Evolutionary conservation across 495 filamentous ascomycete species (phyloP).

Genomic region (Xylaria cubensis): DNA sequence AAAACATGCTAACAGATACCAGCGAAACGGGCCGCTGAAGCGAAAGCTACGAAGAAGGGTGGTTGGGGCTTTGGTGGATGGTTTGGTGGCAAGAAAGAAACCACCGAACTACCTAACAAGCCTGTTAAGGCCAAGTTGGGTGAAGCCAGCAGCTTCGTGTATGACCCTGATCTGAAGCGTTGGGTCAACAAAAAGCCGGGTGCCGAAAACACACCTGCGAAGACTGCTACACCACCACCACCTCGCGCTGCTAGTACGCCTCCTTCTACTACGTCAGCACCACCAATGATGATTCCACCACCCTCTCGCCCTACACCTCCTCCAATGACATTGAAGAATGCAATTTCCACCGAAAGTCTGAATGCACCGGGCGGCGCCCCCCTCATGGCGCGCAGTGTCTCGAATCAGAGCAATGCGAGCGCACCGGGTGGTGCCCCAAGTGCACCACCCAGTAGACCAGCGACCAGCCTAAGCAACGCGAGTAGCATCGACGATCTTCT

Average conservation of each 20-base stretch:
- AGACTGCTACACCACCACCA: slow-evolving; percentile 57
- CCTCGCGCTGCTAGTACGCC: slow-evolving; percentile 51
- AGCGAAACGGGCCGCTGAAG: slow-evolving; percentile 43
- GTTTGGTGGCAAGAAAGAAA: slow-evolving; percentile 80
- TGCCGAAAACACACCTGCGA: slow-evolving; percentile 53
- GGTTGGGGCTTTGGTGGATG: slow-evolving; percentile 85
- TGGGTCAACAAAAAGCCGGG: slow-evolving; percentile 97
- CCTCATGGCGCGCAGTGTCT: slow-evolving; percentile 52
- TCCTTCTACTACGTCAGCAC: slow-evolving; percentile 37
- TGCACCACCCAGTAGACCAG: slow-evolving; percentile 59
- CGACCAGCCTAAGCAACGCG: slow-evolving; percentile 75
- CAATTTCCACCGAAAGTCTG: slow-evolving; percentile 37
- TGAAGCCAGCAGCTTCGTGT: slow-evolving; percentile 91
- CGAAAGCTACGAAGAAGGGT: slow-evolving; percentile 63
- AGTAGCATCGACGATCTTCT: slow-evolving; percentile 87
- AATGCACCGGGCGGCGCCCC: slow-evolving; percentile 45
- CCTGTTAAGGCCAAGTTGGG: slow-evolving; percentile 95
- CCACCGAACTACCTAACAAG: slow-evolving; percentile 57
- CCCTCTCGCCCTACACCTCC: slow-evolving; percentile 35
- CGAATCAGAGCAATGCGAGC: slow-evolving; percentile 47
- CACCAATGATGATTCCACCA: slow-evolving; percentile 40
- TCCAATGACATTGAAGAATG: slow-evolving; percentile 34
- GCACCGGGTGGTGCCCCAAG: slow-evolving; percentile 42
- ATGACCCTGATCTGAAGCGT: slow-evolving; percentile 90
- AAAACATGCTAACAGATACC: slow-evolving; percentile 28